Conservation (phyloP, 1,139 yeast species). For the Suhomyces coccinellae region DNA sequence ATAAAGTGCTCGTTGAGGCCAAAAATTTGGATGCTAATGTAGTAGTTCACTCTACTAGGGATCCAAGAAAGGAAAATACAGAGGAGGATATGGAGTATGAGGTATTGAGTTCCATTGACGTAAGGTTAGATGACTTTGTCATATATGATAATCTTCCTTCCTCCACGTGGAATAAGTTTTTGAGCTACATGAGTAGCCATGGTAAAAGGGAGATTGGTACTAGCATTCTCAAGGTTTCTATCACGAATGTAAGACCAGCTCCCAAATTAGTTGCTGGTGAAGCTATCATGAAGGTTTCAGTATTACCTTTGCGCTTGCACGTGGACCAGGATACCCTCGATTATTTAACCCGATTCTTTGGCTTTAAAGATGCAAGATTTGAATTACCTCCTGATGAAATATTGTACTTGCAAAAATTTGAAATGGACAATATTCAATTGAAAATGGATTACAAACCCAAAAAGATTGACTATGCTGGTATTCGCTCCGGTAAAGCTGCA, state of each 20-base stretch:
- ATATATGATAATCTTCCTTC: slow-evolving; percentile 78
- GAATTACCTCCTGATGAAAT: slow-evolving; percentile 59
- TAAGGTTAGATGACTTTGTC: slow-evolving; percentile 53
- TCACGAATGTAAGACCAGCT: slow-evolving; percentile 68
- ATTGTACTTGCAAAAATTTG: slow-evolving; percentile 67
- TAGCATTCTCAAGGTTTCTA: slow-evolving; percentile 55
- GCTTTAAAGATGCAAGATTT: slow-evolving; percentile 74
- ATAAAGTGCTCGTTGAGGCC: slow-evolving; percentile 63
- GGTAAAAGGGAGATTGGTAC: slow-evolving; percentile 74
- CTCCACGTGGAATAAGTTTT: slow-evolving; percentile 89
- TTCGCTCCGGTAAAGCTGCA: slow-evolving; percentile 80
- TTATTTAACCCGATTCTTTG: slow-evolving; percentile 74
- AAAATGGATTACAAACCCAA: slow-evolving; percentile 92
- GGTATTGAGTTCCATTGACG: slow-evolving; percentile 47
- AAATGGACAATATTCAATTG: slow-evolving; percentile 60
- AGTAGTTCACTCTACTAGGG: slow-evolving; percentile 47
- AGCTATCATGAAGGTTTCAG: slow-evolving; percentile 51
- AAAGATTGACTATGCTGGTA: slow-evolving; percentile 77
- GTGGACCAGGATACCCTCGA: slow-evolving; percentile 94
- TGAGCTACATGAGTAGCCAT: slow-evolving; percentile 64
- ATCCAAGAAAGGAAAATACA: slow-evolving; percentile 38
- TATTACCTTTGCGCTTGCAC: slow-evolving; percentile 77
- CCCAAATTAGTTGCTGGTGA: slow-evolving; percentile 69
- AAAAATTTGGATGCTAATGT: slow-evolving; percentile 52
- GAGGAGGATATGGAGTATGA: slow-evolving; percentile 35